Base-by-base conservation (phyloP, 164 flowering plant genomes). In the Piper betle region DNA sequence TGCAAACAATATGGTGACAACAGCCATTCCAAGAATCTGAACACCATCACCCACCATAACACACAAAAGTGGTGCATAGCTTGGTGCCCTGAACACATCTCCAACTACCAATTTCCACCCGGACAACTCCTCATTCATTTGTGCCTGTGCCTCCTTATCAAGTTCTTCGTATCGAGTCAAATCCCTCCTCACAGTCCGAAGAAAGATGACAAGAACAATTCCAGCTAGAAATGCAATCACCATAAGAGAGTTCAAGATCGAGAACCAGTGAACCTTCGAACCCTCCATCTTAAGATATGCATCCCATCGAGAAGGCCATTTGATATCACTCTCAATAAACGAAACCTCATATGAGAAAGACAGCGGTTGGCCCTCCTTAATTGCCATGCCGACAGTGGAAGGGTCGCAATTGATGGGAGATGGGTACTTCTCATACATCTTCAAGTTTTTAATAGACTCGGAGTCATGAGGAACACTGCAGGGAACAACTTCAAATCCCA, bases 291-390 rank as follows among this genome's bases (percentile, higher is more conserved):
- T 84, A 79, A 88, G 64, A 69, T 86, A 88, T 12, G 96, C 96
- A 75, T 88, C 96, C 96, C 96, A 88, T 57, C 96, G 73, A 1
- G 92, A 88, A 2, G 96, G 96, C 92, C 96, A 85, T 74, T 82
- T 88, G 71, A 86, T 88, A 64, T 88, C 92, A 63, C 92, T 84
- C 73, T 73, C 77, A 62, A 72, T 85, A 64, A 88, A 88, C 3
- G 71, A 18, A 20, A 88, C 90, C 72, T 88, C 96, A 64, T 88
- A 88, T 6, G 82, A 69, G 66, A 88, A 88, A 9, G 74, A 73
- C 42, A 86, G 37, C 0, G 92, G 84, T 69, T 86, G 80, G 5
- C 78, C 80, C 71, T 84, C 84, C 76, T 81, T 86, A 18, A 84
- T 65, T 15, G 80, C 74, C 85, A 80, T 81, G 37, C 75, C 68